phyloP scores from a whole-genome alignment of 2,329 filamentous ascomycete genomes.

The Eutypella sp. region DNA sequence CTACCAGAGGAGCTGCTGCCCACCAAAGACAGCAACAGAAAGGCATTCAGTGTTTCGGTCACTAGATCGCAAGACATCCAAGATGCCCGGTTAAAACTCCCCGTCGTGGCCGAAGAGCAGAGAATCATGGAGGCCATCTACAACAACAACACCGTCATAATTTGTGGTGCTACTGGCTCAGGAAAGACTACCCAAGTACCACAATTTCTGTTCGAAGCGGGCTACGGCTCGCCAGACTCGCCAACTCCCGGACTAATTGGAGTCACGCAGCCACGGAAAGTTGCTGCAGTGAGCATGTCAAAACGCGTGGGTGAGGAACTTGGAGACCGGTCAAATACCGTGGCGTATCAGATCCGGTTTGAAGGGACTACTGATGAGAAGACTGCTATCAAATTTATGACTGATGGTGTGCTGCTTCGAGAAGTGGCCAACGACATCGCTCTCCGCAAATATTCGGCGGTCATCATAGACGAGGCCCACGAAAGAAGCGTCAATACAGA shows the following conservation, averaged over 20 bases:
- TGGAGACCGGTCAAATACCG: conserved; percentile 67
- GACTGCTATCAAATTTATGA: conserved; percentile 98
- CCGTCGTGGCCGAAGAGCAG: conserved; percentile 92
- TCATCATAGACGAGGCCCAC: conserved; percentile 95
- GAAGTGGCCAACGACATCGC: conserved; percentile 89
- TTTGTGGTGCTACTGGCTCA: conserved; percentile 92
- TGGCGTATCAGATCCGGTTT: conserved; percentile 93
- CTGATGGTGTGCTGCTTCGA: conserved; percentile 88
- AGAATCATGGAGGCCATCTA: conserved; percentile 97
- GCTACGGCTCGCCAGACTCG: conserved; percentile 74
- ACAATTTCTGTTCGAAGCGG: conserved; percentile 91
- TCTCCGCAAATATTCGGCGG: conserved; percentile 82
- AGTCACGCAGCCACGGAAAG: conserved; percentile 88
- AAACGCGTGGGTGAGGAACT: conserved; percentile 85
- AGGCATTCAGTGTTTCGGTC: conserved; percentile 71
- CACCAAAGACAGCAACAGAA: conserved; percentile 57
- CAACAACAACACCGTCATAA: conserved; percentile 81
- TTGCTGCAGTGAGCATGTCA: conserved; percentile 95
- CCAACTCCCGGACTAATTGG: conserved; percentile 89
- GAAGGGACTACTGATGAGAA: conserved; percentile 75
- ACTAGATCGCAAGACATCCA: conserved; percentile 69
- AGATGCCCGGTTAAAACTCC: conserved; percentile 70
- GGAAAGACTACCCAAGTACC: conserved; percentile 98
- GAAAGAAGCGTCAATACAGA: conserved; percentile 97
- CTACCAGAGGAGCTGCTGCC: conserved; percentile 61